Evolutionary conservation across 2,329 filamentous ascomycete species (phyloP).

Genomic region (Trichoderma guizhouense): DNA sequence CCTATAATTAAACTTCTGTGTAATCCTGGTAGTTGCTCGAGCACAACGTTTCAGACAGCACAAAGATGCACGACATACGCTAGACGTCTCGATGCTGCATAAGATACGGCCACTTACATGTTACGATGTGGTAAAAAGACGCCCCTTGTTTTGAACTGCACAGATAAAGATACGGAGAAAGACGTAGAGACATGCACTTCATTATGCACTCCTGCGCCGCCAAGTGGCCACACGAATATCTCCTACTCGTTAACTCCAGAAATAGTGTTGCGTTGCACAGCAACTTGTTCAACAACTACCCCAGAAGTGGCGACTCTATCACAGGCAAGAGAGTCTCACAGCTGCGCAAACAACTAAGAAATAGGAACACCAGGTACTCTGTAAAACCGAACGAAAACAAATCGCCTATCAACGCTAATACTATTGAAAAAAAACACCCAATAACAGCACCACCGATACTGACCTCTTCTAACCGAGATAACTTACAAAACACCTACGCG

Average conservation of each 20-base stretch:
- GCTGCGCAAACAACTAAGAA: not conserved
- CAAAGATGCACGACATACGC: not conserved
- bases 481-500: not conserved
- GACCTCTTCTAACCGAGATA: not conserved
- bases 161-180: not conserved
- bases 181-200: not conserved
- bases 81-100: not conserved
- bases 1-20: not conserved
- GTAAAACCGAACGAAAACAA: not conserved
- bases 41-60: not conserved
- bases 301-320: not conserved
- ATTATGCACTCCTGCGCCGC: not conserved
- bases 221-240: not conserved
- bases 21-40: not conserved
- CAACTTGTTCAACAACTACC: not conserved
- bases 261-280: not conserved
- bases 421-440: too few relatives aligned
- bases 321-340: not conserved
- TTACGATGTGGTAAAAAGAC: not conserved
- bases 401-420: not conserved
- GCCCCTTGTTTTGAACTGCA: not conserved
- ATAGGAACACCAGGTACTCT: not conserved
- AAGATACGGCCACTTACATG: not conserved
- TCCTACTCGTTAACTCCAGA: not conserved
- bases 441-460: too few relatives aligned